Conservation (phyloP, 768 basidiomycete genomes). For the Tylopilus balloui region DNA sequence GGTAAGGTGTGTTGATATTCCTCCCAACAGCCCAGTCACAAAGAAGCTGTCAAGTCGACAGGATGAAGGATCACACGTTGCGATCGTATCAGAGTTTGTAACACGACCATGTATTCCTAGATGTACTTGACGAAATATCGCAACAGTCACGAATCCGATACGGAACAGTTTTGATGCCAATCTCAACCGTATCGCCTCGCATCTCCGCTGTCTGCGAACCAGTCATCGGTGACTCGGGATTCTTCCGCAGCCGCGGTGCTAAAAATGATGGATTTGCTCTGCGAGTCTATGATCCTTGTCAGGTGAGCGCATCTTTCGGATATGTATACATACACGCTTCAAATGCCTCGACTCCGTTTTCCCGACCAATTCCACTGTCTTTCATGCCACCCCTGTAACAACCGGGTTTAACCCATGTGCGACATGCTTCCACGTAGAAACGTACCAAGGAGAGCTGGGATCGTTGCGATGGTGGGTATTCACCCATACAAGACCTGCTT, state of each 20-base stretch:
- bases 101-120: slow-evolving; percentile 16
- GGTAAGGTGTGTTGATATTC: neutral
- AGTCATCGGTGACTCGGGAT: slow-evolving; percentile 61
- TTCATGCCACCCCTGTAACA: slow-evolving; percentile 81
- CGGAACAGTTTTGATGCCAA: neutral
- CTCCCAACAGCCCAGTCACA: slow-evolving; percentile 38
- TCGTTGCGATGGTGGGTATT: slow-evolving; percentile 90
- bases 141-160: neutral
- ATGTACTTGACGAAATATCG: neutral
- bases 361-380: slow-evolving; percentile 81
- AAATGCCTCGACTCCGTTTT: slow-evolving; percentile 80
- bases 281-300: slow-evolving; percentile 53
- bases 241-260: slow-evolving; percentile 65
- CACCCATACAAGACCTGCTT: slow-evolving; percentile 81
- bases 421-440: neutral
- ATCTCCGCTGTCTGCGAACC: slow-evolving; percentile 62
- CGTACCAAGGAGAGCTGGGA: slow-evolving; percentile 80
- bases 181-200: slow-evolving; percentile 61
- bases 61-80: slow-evolving; percentile 20
- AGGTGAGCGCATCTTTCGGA: neutral
- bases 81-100: slow-evolving; percentile 3
- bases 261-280: slow-evolving; percentile 77
- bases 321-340: slow-evolving; percentile 56
- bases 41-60: slow-evolving; percentile 55
- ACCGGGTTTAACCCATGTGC: slow-evolving; percentile 2